phyloP scores from a whole-genome alignment of 148 eudicot genomes.

The Suaeda aralocaspica region DNA sequence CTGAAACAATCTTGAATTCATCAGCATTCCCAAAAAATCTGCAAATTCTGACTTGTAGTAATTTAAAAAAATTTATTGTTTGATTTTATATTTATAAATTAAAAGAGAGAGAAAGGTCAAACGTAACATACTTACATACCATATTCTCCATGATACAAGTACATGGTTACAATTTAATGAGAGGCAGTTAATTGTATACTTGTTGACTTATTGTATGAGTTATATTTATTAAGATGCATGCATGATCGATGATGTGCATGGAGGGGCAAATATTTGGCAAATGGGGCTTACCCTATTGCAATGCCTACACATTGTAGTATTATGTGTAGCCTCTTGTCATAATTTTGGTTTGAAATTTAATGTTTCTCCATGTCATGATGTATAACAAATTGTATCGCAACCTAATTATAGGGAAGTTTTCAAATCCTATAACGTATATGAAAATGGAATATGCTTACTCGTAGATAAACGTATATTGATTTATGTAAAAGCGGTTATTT shows the following conservation, averaged over 20 bases:
- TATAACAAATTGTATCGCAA: no score
- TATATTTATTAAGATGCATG: background rate
- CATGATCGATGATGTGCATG: background rate
- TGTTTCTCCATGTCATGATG: no score
- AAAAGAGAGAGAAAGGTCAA: background rate
- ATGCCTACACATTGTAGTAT: background rate
- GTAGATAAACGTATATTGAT: no score
- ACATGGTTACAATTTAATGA: background rate
- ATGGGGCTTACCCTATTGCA: slow-evolving; percentile 5
- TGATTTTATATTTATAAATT: background rate
- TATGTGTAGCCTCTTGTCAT: background rate
- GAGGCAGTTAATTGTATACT: background rate
- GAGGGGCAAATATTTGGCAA: slow-evolving; percentile 17
- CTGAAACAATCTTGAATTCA: slow-evolving; percentile 3
- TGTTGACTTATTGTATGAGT: background rate
- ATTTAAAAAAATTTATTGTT: no score
- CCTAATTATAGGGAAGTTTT: no score
- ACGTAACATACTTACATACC: no score
- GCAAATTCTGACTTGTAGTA: slow-evolving; percentile 15
- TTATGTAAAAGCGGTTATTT: no score
- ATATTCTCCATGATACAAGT: background rate
- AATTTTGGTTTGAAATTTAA: no score
- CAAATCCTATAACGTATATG: no score
- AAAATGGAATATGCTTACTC: no score
- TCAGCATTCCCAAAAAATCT: slow-evolving; percentile 23